Evolutionary conservation across 345 rosid genomes (phyloP).

Genomic region (Cardamine resedifolia): DNA sequence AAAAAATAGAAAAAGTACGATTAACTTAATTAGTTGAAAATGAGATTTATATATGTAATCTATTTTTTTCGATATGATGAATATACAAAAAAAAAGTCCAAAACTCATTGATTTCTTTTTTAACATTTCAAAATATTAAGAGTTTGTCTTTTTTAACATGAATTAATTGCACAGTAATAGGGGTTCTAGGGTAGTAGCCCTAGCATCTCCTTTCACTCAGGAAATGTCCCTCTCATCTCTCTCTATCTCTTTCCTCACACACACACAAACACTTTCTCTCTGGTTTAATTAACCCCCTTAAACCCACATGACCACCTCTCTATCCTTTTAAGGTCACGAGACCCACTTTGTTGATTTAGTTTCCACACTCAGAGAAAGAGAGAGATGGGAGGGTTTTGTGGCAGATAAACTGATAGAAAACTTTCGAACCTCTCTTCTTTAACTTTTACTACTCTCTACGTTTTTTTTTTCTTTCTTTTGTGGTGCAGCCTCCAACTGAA

Average conservation of each 20-base stretch:
- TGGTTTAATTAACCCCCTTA: conserved; percentile 34
- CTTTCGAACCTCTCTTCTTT: conserved; percentile 68
- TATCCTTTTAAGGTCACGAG: conserved; percentile 79
- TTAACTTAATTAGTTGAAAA: conserved; percentile 1
- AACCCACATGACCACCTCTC: conserved; percentile 30
- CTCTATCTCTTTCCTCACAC: conserved; percentile 32
- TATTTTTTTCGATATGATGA: background rate
- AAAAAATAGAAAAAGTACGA: background rate
- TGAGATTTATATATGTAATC: background rate
- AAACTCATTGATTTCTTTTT: conserved; percentile 7
- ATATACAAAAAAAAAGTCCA: conserved; percentile 17
- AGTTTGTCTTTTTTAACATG: conserved; percentile 38
- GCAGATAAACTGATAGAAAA: conserved; percentile 90
- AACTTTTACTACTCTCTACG: conserved; percentile 56
- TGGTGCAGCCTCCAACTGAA: conserved; percentile 75
- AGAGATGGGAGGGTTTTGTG: conserved; percentile 53
- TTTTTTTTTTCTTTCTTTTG: conserved; percentile 34
- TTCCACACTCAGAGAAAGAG: conserved; percentile 42
- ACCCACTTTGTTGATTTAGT: conserved; percentile 54
- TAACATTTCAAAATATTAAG: background rate
- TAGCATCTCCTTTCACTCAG: conserved; percentile 41
- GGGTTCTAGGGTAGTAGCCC: conserved; percentile 53
- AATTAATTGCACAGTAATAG: conserved; percentile 34
- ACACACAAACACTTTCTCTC: conserved; percentile 30
- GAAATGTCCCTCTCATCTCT: conserved; percentile 57